phyloP scores from a whole-genome alignment of 2,329 filamentous ascomycete genomes.

The Penicillium sp. region DNA sequence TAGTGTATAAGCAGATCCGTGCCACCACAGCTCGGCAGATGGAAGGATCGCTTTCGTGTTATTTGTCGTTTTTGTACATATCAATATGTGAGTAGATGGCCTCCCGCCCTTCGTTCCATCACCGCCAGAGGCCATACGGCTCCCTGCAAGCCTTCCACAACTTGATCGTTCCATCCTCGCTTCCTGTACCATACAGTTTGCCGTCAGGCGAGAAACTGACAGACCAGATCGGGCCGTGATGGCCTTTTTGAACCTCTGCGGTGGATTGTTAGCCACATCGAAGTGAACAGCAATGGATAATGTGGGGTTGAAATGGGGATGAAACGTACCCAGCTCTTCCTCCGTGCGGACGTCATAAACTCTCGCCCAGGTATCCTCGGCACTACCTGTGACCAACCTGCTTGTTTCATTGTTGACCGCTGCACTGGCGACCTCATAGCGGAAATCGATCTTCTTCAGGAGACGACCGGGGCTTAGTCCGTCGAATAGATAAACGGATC shows the following conservation, averaged over 20 bases:
- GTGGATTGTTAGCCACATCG: conserved; percentile 8
- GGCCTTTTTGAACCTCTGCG: conserved; percentile 86
- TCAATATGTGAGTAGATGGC: no score
- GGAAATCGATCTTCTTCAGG: conserved; percentile 70
- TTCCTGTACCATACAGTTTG: conserved; percentile 90
- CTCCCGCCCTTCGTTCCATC: no score
- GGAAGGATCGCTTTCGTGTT: not conserved
- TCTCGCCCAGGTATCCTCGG: conserved; percentile 90
- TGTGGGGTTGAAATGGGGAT: no score
- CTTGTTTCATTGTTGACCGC: conserved; percentile 72
- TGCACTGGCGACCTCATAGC: conserved; percentile 82
- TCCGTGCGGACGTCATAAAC: conserved; percentile 82
- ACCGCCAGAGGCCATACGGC: conserved; percentile 59
- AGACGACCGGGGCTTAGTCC: conserved; percentile 58
- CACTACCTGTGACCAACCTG: conserved; percentile 81
- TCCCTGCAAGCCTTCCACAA: conserved; percentile 63
- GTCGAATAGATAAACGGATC: conserved; percentile 85
- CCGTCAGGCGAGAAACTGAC: conserved; percentile 89
- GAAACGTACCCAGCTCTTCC: conserved; percentile 57
- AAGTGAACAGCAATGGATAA: no score
- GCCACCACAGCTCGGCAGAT: no score
- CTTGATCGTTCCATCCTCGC: conserved; percentile 96
- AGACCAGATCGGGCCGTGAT: conserved; percentile 96
- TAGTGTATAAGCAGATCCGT: no score
- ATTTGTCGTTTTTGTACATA: no score